Evolutionary conservation across 345 rosid genomes (phyloP).

Genomic region (Corchorus olitorius): DNA sequence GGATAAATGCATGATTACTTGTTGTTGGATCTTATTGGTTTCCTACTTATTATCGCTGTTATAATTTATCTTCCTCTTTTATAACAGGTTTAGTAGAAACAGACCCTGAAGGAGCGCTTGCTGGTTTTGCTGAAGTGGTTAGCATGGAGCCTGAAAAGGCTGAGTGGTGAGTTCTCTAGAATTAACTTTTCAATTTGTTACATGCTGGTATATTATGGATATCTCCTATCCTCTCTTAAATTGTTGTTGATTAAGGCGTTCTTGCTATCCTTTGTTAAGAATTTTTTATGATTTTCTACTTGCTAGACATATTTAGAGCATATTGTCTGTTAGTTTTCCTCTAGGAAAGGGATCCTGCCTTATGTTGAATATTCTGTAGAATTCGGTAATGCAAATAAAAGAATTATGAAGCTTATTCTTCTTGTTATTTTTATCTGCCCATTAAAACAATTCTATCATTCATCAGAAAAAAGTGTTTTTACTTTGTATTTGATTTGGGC

Average conservation of each 20-base stretch:
- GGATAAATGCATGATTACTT: background rate
- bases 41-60: background rate
- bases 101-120: conserved; percentile 90
- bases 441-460: background rate
- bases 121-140: conserved; percentile 94
- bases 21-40: conserved; percentile 3
- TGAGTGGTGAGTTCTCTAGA: conserved; percentile 66
- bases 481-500: conserved; percentile 2
- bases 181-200: background rate
- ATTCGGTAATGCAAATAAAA: background rate
- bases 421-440: background rate
- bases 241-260: background rate
- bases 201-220: background rate
- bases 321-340: background rate
- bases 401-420: background rate
- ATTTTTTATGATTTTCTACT: background rate
- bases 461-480: background rate
- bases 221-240: background rate
- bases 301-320: background rate
- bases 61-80: background rate
- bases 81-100: conserved; percentile 82
- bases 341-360: background rate
- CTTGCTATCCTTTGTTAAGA: background rate
- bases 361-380: background rate
- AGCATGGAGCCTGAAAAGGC: conserved; percentile 98